A percentile compares a stretch with the other conserved stretches of the same genome.
These are phyloP conservation scores for Cystoisospora suis DNA, from an alignment of 169 alveolate species.

Conservation along the genomic window DNA sequence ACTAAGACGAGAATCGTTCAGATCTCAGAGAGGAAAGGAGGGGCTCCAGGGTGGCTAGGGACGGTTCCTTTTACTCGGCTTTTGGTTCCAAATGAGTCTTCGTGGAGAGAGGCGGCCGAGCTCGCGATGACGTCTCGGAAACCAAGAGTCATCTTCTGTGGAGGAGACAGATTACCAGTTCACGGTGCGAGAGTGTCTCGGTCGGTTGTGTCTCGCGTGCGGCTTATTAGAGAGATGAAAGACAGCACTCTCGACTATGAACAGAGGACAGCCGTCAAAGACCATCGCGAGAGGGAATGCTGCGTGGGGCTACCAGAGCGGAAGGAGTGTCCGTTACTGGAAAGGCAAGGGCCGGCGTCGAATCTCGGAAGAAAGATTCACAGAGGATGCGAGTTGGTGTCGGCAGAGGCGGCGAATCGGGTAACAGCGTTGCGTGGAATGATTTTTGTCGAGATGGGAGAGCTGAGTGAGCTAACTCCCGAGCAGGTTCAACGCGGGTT, in stretches of 20 bases:
- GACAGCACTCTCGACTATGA: neutral
- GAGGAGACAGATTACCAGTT: conserved; percentile 11
- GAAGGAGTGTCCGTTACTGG: neutral
- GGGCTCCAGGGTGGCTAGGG: conserved; percentile 9
- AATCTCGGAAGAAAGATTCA: neutral
- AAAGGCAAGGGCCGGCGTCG: no score
- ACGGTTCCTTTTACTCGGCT: neutral
- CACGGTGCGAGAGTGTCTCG: neutral
- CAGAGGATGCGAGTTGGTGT: neutral
- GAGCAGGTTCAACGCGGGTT: conserved; percentile 22
- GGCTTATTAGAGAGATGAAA: neutral
- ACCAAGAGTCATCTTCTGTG: conserved; percentile 14
- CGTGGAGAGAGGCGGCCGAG: neutral
- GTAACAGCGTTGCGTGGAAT: neutral
- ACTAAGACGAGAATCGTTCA: neutral
- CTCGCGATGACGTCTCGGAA: neutral
- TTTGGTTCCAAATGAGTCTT: neutral
- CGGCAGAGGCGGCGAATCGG: neutral
- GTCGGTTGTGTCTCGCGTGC: neutral
- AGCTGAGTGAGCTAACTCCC: neutral
- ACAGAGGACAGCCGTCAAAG: no score
- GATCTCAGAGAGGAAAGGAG: neutral
- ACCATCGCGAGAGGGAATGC: no score
- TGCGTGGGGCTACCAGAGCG: no score
- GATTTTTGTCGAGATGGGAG: neutral